Evolutionary conservation across 345 rosid genomes (phyloP), one percentile per base, ranked within the genome.

Genomic region (Reutealis trisperma): DNA sequence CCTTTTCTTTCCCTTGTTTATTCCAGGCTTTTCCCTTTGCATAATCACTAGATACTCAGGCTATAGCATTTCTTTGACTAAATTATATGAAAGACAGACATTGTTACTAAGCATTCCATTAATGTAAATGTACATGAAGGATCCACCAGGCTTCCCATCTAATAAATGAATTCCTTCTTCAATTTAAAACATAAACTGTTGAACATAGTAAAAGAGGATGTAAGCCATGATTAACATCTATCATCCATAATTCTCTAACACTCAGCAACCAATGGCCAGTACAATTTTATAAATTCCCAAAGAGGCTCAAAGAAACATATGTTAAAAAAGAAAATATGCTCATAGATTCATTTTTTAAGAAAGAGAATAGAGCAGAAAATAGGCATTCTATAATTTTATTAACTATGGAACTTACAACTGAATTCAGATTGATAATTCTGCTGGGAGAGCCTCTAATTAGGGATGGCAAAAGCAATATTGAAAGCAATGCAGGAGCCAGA

Each of bases 391-490:
- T 41, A 47, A 15, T 25, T 22, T 22, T 57, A 3, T 42, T 47
- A 70, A 77, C 14, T 21, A 71, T n/a, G 62, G 62, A 79, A 85
- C 99, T 96, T 88, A 96, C 99, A 83, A 96, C 88, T 70, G 99
- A 96, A 84, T 96, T 96, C 77, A 94, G 94, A 81, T 96, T 96
- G 68, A 96, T 83, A 79, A 94, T 88, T 76, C 98, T 92, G 86
- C 99, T 89, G 24, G 98, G 97, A 87, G 97, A 91, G 58, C 98
- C 99, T 79, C 88, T 92, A 80, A 96, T 81, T 59, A 94, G 91
- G 22, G 99, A 96, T 8, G 99, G 99, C 84, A 96, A 84, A 80
- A 94, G 98, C 81, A 94, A 86, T 59, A 94, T 71, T 13, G 95
- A 91, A 83, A 94, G 97, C 77, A 92, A 81, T 8, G 98, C 93